phyloP scores from a whole-genome alignment of 345 rosid species.

The Populus davidiana region DNA sequence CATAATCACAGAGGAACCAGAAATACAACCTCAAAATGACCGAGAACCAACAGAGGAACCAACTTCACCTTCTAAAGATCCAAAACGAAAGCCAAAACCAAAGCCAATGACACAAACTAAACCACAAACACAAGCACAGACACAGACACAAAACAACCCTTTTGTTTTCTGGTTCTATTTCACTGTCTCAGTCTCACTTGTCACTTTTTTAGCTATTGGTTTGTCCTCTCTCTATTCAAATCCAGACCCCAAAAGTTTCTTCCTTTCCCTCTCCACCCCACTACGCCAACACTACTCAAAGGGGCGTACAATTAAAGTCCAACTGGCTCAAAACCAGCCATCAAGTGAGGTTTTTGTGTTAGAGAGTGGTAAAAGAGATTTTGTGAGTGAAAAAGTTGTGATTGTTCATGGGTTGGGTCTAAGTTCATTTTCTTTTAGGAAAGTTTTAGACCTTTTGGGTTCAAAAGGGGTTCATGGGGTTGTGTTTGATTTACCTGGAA shows the following conservation, averaged over 20 bases:
- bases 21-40: constrained; percentile 24
- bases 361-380: constrained; percentile 38
- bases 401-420: constrained; percentile 77
- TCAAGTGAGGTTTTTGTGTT: constrained; percentile 63
- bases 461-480: constrained; percentile 60
- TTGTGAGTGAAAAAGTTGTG: constrained; percentile 49
- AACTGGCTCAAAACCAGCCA: constrained; percentile 37
- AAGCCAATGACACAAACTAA: constrained; percentile 9
- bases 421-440: constrained; percentile 68
- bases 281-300: constrained; percentile 80
- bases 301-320: constrained; percentile 75
- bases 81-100: constrained; percentile 22
- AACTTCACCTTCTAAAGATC: constrained; percentile 18
- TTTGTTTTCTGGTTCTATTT: constrained; percentile 85
- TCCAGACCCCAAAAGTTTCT: constrained; percentile 76
- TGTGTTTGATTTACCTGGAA: constrained; percentile 92
- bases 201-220: constrained; percentile 46
- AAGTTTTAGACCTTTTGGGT: constrained; percentile 43
- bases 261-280: constrained; percentile 61
- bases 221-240: constrained; percentile 37
- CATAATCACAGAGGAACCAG: constrained; percentile 65
- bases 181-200: constrained; percentile 48
- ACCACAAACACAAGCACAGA: background rate
- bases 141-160: constrained; percentile 31
- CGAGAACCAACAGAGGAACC: constrained; percentile 17